These are phyloP conservation scores for Aspergillus transmontanensis DNA, from an alignment of 2,329 filamentous ascomycete species.

Conservation along the genomic window DNA sequence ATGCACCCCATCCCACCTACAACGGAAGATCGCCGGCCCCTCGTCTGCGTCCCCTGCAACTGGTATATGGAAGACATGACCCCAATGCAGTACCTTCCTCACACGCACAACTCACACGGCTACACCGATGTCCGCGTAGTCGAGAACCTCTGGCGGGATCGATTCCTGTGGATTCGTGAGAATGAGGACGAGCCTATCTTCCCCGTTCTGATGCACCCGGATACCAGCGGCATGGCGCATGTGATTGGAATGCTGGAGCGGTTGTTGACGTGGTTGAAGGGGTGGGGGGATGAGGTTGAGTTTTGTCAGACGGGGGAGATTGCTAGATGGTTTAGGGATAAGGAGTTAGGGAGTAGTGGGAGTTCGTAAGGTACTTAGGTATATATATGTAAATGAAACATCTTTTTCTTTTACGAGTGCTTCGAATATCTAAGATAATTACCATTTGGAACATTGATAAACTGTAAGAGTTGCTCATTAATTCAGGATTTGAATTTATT, in stretches of 20 bases:
- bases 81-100: conserved; percentile 49
- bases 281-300: conserved; percentile 36
- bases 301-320: conserved; percentile 35
- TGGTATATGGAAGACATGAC: conserved; percentile 53
- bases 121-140: conserved; percentile 60
- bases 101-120: conserved; percentile 55
- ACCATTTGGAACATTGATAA: background rate
- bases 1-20: conserved; percentile 44
- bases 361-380: background rate
- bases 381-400: no score
- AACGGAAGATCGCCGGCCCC: conserved; percentile 27
- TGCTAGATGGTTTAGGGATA: conserved; percentile 32
- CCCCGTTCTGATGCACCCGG: conserved; percentile 58
- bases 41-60: conserved; percentile 48
- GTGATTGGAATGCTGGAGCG: conserved; percentile 61
- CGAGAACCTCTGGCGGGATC: conserved; percentile 64
- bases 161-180: conserved; percentile 59
- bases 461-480: background rate
- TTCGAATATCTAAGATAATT: background rate
- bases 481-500: background rate
- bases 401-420: no score
- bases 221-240: conserved; percentile 64
- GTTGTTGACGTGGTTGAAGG: conserved; percentile 54
- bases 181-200: conserved; percentile 50
- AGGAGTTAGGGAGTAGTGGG: conserved; percentile 3